These are phyloP conservation scores for Helminthosporium solani DNA, from an alignment of 2,329 filamentous ascomycete species.

Conservation along the genomic window DNA sequence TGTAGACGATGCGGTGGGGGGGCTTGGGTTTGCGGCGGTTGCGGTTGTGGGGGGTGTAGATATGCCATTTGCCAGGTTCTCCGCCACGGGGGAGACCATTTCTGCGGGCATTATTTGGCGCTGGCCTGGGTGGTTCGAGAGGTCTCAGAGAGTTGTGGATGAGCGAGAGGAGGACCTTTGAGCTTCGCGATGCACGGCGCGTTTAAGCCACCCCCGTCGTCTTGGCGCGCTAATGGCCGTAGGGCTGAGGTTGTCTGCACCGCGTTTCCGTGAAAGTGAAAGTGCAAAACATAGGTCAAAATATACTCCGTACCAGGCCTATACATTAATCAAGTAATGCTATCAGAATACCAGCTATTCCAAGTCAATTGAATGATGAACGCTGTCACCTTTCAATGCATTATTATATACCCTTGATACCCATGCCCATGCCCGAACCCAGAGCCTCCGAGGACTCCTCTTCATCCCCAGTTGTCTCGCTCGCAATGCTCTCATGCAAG, in stretches of 20 bases:
- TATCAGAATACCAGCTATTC: neutral
- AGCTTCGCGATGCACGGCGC: too few species aligned
- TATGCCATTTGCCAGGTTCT: constrained; percentile 40
- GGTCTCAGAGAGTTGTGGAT: constrained; percentile 1
- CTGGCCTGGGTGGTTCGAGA: constrained; percentile 1
- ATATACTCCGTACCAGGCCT: neutral
- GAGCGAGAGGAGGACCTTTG: constrained; percentile 1
- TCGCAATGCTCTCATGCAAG: constrained; percentile 49
- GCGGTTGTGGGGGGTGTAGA: constrained; percentile 41
- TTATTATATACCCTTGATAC: constrained; percentile 10
- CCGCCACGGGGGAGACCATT: constrained; percentile 43
- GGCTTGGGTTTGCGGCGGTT: constrained; percentile 29
- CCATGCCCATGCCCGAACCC: neutral
- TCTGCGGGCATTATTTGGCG: constrained; percentile 9
- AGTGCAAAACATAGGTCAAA: neutral
- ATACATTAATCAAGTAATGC: neutral
- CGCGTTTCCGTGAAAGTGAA: neutral
- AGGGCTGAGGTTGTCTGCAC: too few species aligned
- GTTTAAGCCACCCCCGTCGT: too few species aligned
- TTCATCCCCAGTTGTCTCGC: constrained; percentile 43
- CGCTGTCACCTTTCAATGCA: neutral
- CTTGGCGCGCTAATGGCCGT: neutral
- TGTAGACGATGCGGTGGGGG: constrained; percentile 26
- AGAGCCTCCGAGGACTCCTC: constrained; percentile 26
- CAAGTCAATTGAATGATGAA: neutral